These are phyloP conservation scores for Salmacisia buchloeana DNA, from an alignment of 1,284 basidiomycete genomes.

Conservation along the genomic window DNA sequence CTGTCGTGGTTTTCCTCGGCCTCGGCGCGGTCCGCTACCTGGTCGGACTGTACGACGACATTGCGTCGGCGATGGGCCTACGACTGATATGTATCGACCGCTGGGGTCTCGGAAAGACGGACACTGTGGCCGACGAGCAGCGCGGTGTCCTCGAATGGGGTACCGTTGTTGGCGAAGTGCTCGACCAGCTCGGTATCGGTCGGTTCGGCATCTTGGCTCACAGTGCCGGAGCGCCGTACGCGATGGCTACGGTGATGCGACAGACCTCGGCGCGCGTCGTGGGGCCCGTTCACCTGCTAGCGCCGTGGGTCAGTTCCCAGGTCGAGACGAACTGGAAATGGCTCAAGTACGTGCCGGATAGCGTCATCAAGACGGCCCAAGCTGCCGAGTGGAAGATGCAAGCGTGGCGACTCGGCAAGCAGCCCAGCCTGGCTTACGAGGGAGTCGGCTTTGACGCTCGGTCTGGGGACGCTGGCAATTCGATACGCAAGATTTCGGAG, in stretches of 20 bases:
- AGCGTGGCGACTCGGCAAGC: conserved; percentile 91
- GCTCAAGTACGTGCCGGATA: conserved; percentile 91
- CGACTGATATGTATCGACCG: conserved; percentile 90
- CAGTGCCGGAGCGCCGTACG: conserved; percentile 93
- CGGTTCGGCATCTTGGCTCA: conserved; percentile 86
- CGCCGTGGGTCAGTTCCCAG: conserved; percentile 90
- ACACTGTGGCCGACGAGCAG: conserved; percentile 63
- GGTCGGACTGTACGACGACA: conserved; percentile 89
- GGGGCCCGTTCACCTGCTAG: conserved; percentile 80
- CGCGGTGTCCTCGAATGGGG: conserved; percentile 85
- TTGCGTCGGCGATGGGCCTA: conserved; percentile 78
- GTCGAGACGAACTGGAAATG: conserved; percentile 84
- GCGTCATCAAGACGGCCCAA: conserved; percentile 86
- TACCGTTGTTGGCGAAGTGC: conserved; percentile 77
- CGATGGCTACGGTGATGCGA: conserved; percentile 74
- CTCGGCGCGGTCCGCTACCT: conserved; percentile 89
- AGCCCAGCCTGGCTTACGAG: conserved; percentile 55
- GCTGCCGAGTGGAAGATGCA: conserved; percentile 95
- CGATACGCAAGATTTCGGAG: background rate
- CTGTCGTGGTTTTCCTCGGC: conserved; percentile 84
- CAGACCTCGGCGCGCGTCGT: conserved; percentile 64
- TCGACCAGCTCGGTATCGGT: conserved; percentile 71
- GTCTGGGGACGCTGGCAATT: background rate
- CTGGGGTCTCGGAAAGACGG: conserved; percentile 84
- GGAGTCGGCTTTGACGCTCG: background rate